These are phyloP conservation scores for Larix kaempferi DNA, from an alignment of 75 land plant species.

Conservation along the genomic window DNA sequence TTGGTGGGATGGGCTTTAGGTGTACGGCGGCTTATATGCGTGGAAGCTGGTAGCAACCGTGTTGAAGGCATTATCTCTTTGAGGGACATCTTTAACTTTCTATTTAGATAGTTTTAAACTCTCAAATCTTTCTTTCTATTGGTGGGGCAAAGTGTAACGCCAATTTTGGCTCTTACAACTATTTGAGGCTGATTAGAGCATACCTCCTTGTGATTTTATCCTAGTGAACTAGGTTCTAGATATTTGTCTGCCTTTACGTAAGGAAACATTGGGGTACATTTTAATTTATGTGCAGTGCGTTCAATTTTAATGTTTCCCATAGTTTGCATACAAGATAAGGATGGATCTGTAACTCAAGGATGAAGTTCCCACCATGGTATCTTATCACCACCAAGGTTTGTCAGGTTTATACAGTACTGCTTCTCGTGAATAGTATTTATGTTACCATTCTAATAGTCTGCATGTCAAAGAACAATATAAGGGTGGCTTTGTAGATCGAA, in stretches of 20 bases:
- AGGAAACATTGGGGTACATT: not conserved
- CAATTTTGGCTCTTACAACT: constrained; percentile 8
- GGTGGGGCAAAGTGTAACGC: not conserved
- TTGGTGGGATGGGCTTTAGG: constrained; percentile 26
- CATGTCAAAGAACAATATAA: no score
- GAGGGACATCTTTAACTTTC: constrained; percentile 62
- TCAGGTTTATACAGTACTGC: no score
- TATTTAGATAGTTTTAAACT: constrained; percentile 16
- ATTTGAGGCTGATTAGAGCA: not conserved
- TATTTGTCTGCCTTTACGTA: not conserved
- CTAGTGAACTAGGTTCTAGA: not conserved
- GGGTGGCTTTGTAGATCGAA: no score
- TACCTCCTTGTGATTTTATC: not conserved
- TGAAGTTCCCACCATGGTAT: no score
- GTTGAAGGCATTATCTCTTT: constrained; percentile 73
- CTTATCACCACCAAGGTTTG: no score
- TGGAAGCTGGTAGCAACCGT: constrained; percentile 69
- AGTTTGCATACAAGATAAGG: not conserved
- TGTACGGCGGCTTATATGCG: constrained; percentile 67
- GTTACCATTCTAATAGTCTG: no score
- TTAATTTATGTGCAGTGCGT: not conserved
- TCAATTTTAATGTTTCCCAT: not conserved
- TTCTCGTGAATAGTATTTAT: no score
- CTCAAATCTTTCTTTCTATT: not conserved
- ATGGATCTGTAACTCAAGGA: no score